Evolutionary conservation across 2,329 filamentous ascomycete species (phyloP).

Genomic region (Ceratocystis diversiconidia): DNA sequence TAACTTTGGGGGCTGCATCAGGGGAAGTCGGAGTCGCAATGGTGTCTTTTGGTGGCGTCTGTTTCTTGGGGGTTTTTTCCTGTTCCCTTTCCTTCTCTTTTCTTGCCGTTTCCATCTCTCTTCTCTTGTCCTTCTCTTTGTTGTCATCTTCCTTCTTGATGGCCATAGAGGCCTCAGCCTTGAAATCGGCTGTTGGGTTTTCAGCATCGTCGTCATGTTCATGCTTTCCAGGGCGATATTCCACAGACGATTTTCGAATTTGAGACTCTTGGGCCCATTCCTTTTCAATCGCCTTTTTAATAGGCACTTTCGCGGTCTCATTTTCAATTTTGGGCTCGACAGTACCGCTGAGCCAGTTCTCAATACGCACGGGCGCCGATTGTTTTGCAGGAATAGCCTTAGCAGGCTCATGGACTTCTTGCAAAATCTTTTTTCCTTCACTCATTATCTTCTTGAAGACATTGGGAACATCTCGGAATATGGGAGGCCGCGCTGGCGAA

Average conservation of each 20-base stretch:
- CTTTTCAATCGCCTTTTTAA: constrained; percentile 26
- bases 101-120: constrained; percentile 21
- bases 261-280: constrained; percentile 21
- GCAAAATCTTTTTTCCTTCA: constrained; percentile 50
- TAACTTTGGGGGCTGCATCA: constrained; percentile 11
- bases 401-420: constrained; percentile 44
- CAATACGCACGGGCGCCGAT: constrained; percentile 41
- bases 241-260: constrained; percentile 14
- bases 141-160: constrained; percentile 9
- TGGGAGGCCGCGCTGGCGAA: constrained; percentile 36
- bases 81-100: constrained; percentile 18
- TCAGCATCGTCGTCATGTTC: neutral
- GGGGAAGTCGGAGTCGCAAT: neutral
- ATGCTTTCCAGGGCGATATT: neutral
- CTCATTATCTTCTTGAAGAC: constrained; percentile 51
- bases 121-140: constrained; percentile 1
- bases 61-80: constrained; percentile 8
- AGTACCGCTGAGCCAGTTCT: constrained; percentile 50
- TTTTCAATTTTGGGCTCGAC: constrained; percentile 47
- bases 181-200: neutral
- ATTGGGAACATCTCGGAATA: constrained; percentile 46
- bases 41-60: constrained; percentile 3
- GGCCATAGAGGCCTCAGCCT: neutral
- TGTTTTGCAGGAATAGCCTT: constrained; percentile 36
- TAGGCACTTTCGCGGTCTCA: constrained; percentile 20